These are phyloP conservation scores for Talaromyces sp. DNA, from an alignment of 2,329 filamentous ascomycete genomes.

Conservation along the genomic window DNA sequence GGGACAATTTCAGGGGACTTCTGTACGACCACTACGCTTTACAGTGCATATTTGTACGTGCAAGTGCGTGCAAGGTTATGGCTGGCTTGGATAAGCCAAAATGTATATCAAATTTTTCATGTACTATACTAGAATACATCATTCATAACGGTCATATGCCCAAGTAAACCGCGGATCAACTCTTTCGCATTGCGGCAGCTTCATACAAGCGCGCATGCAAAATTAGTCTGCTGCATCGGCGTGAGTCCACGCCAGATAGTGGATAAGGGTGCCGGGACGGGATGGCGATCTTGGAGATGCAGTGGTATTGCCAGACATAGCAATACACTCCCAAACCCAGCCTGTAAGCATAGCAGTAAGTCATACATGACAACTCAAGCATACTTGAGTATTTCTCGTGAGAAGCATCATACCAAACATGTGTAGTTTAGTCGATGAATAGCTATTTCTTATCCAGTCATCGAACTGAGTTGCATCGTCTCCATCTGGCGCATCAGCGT, in stretches of 20 bases:
- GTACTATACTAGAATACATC: background rate
- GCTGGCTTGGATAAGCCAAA: background rate
- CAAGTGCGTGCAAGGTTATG: background rate
- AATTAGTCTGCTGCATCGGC: background rate
- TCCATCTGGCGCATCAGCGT: slow-evolving; percentile 48
- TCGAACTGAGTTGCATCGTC: slow-evolving; percentile 21
- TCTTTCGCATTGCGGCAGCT: too few relatives aligned
- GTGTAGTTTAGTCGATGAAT: background rate
- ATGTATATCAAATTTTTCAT: background rate
- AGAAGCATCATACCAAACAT: background rate
- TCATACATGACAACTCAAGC: background rate
- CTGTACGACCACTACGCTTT: background rate
- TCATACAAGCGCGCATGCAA: too few relatives aligned
- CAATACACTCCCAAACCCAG: background rate
- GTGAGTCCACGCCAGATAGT: background rate
- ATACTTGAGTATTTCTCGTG: background rate
- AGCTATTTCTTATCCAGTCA: background rate
- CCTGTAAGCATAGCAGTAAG: background rate
- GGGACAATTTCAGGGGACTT: background rate
- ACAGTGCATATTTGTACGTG: background rate
- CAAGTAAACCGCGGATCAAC: too few relatives aligned
- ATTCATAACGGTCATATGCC: too few relatives aligned
- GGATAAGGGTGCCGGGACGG: background rate
- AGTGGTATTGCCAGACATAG: background rate
- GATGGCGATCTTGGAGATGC: background rate